phyloP scores from a whole-genome alignment of 164 flowering plant genomes.

The Cinnamomum micranthum region DNA sequence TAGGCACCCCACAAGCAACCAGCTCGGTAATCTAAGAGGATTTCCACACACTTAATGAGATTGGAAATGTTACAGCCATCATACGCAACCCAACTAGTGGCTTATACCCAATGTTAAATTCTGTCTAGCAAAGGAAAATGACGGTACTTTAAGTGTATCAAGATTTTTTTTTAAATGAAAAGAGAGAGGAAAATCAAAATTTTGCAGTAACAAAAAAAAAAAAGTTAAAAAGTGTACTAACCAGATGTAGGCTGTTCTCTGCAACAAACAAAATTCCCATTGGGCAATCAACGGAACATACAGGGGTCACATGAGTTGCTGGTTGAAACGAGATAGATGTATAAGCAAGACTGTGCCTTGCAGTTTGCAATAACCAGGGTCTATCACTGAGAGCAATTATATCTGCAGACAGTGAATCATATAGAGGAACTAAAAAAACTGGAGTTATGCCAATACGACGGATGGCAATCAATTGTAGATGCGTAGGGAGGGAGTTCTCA shows the following conservation, averaged over 20 bases:
- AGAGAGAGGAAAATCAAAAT: background rate
- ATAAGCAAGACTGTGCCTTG: constrained; percentile 87
- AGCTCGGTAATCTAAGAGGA: too few relatives aligned
- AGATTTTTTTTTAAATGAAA: too few relatives aligned
- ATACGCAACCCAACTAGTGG: too few relatives aligned
- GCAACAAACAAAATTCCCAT: constrained; percentile 89
- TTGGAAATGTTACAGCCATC: too few relatives aligned
- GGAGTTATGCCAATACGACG: constrained; percentile 95
- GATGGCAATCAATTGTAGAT: constrained; percentile 74
- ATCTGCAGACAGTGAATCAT: constrained; percentile 68
- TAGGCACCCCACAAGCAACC: too few relatives aligned
- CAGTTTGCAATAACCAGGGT: constrained; percentile 96
- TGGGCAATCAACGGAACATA: constrained; percentile 79
- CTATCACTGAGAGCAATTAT: constrained; percentile 93
- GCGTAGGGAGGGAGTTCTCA: constrained; percentile 34
- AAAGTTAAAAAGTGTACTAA: constrained; percentile 23
- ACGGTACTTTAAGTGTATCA: too few relatives aligned
- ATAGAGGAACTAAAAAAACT: constrained; percentile 83
- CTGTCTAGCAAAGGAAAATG: too few relatives aligned
- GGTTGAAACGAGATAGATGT: constrained; percentile 91
- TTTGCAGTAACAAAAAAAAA: background rate
- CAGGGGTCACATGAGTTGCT: constrained; percentile 89
- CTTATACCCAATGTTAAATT: too few relatives aligned
- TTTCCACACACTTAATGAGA: too few relatives aligned
- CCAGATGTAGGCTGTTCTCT: constrained; percentile 88